Evolutionary conservation across 345 rosid genomes (phyloP), one percentile per base, ranked within the genome.

Genomic region (Psidium guajava): DNA sequence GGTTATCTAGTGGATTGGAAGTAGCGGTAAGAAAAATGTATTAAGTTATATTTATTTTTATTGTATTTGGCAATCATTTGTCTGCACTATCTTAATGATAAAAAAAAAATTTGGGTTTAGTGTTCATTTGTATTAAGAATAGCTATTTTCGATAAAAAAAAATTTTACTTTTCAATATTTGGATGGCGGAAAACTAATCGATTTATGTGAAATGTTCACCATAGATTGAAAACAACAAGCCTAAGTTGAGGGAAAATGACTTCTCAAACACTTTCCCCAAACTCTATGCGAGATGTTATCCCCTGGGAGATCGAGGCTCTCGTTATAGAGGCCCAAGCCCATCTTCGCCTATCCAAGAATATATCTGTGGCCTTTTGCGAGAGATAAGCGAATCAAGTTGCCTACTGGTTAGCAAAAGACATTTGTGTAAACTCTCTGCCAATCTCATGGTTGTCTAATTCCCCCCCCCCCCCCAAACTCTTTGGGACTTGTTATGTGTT

Each of bases 111-210:
- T 69, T 0, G 44, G 3, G 10, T 69, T 32, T 2, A 5, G 6
- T 8, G n/a, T 56, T 28, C 3, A 0, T 28, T 13, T 28, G 10
- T 53, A 14, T 6, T 0, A 15, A 36, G 20, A 4, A 36, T 18
- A 36, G 36, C 4, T 8, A 9, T 9, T 18, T 64, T 36, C 1
- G 1, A 69, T 1, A 36, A 2, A 2, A n/a, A n/a, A n/a, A n/a
- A n/a, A n/a, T n/a, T n/a, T 32, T 8, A 9, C 4, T 69, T 61
- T 69, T 4, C 0, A 0, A 36, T 32, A 8, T 32, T 32, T 18
- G 42, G 5, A 69, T 2, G 25, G 4, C 0, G 1, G 6, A 69
- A 69, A 32, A 36, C 14, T 69, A 36, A 18, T 18, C 1, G 24
- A 22, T 56, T 0, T 22, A 22, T 0, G 2, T 22, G 9, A 3